Evolutionary conservation across 2,329 filamentous ascomycete species (phyloP).

Genomic region (Trichoderma endophyticum): DNA sequence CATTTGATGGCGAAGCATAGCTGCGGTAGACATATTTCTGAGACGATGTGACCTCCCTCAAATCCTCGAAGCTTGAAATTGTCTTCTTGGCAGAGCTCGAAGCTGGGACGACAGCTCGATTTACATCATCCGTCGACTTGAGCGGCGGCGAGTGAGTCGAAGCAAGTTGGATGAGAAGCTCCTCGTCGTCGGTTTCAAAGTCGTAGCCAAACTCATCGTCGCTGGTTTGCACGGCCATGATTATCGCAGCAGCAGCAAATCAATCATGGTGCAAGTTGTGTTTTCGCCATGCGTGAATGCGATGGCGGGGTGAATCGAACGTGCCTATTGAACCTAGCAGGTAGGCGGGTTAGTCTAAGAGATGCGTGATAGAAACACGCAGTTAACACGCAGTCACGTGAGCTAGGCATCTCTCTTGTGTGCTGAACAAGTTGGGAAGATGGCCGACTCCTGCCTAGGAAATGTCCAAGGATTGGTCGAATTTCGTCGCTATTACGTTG

Average conservation of each 20-base stretch:
- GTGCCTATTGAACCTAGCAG: neutral
- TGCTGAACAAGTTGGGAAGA: neutral
- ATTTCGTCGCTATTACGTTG: neutral
- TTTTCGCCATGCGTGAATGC: neutral
- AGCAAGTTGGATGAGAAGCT: slow-evolving; percentile 36
- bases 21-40: neutral
- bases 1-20: neutral
- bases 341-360: neutral
- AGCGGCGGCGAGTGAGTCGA: slow-evolving; percentile 21
- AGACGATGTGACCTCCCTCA: neutral
- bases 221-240: slow-evolving; percentile 28
- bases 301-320: slow-evolving; percentile 12
- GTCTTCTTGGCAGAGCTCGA: neutral
- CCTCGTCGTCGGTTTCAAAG: slow-evolving; percentile 46
- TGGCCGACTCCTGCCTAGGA: neutral
- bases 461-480: neutral
- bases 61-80: neutral
- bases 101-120: neutral
- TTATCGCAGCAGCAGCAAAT: neutral
- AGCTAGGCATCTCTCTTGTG: neutral
- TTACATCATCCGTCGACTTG: neutral
- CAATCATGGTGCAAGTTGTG: neutral
- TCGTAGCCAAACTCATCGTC: slow-evolving; percentile 48
- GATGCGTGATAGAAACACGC: slow-evolving; percentile 11
- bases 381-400: slow-evolving; percentile 17